Base-by-base conservation (phyloP, 495 filamentous ascomycete genomes). In the Penicillium soppii region DNA sequence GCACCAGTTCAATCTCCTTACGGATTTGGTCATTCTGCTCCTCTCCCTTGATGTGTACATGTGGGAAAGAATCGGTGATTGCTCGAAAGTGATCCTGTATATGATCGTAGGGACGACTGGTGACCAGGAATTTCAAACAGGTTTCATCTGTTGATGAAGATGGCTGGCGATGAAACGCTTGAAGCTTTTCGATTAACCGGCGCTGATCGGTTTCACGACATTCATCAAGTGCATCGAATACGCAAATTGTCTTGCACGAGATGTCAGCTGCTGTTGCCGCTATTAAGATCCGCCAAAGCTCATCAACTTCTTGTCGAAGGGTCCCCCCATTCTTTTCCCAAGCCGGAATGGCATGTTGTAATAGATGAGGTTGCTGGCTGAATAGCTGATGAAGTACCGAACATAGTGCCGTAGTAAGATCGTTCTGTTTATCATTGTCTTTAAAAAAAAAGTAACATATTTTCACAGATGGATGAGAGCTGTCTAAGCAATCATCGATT, bases 401-500 rank as follows among this genome's bases (percentile, higher is more conserved):
- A 48, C 63, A 72, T 7, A 78, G 55, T 27, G 68, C 69, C n/a
- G 43, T 54, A 19, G 43, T 43, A 23, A 65, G 59, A 40, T 29
- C 49, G 22, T 70, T 67, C 42, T 72, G 70, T 16, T 66, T 48
- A 13, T 69, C 56, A 16, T 66, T 59, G 16, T 76, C 72, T 40
- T 74, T 73, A 54, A 75, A 78, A 42, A 78, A 79, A 44, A 78
- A 77, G 54, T 73, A 75, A 47, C 68, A 76, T 10, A 73, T 37
- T 16, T 54, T 57, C n/a, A 53, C 52, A 22, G 43, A 37, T 7
- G 47, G 20, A 32, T 17, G 13, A 1, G 43, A 27, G 15, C 3
- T 25, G 15, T 53, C 36, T 7, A 66, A 49, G 44, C 56, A 37
- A 17, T 61, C 25, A 25, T 75, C 67, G 5, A 72, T 56, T 4